Evolutionary conservation across 2,329 filamentous ascomycete species (phyloP), one percentile per base, ranked within the genome.

Genomic region (Hypoxylon sp.): DNA sequence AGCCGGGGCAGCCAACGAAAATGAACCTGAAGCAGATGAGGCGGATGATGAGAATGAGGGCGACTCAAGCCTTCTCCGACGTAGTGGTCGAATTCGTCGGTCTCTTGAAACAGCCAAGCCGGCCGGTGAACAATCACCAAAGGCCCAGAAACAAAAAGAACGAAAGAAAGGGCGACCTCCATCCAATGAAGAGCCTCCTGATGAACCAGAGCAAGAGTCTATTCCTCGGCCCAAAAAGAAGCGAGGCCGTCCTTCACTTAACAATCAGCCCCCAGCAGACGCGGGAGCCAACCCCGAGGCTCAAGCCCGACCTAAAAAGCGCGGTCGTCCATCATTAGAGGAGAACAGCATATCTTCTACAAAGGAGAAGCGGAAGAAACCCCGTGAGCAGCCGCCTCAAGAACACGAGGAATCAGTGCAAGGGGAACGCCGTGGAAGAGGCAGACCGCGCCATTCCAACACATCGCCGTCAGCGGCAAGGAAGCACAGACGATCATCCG

Each of bases 21-120:
- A 57, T 6, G 70, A 70, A 57, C 57, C 54, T 1, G 72, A 69
- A 61, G 74, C 67, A 43, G 74, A 75, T 21, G 73, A 77, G 46
- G 73, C 74, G 16, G 75, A 76, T 30, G 73, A 76, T 30, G 75
- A 76, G 50, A 70, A 75, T n/a, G 74, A 77, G 48, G 73, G 56
- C 2, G 59, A 74, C 30, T 73, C 73, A 2, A 75, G 71, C 16
- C 54, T 74, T 32, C 70, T 74, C 25, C 66, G 73, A 50, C 63
- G 73, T 2, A 75, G 72, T 59, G 68, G 67, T 51, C 72, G 72
- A 50, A 39, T 68, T 61, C 66, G 69, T 12, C 65, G 60, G 16
- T 66, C 68, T 4, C 60, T 50, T 16, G 52, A 61, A 4, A 34
- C n/a, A 27, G 21, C 37, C n/a, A 53, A 48, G 29, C 29, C 58